These are phyloP conservation scores for Fraxinus excelsior DNA, from an alignment of 257 asterid genomes.

Conservation along the genomic window DNA sequence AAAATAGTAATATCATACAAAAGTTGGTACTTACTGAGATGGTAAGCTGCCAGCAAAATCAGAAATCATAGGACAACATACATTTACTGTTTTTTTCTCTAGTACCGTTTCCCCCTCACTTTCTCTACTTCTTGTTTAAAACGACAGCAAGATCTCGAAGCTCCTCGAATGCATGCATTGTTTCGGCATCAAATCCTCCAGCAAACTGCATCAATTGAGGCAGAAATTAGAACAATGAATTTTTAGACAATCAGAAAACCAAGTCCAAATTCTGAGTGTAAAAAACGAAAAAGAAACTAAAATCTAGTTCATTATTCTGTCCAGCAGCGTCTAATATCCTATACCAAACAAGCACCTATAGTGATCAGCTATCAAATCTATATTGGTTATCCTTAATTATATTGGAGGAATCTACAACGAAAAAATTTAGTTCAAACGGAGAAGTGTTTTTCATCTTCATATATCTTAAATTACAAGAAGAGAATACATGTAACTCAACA, in stretches of 20 bases:
- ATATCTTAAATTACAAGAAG: background rate
- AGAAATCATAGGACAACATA: slow-evolving; percentile 10
- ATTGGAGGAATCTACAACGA: background rate
- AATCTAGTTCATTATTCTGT: background rate
- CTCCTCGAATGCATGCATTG: slow-evolving; percentile 97
- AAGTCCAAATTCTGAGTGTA: background rate
- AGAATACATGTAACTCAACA: slow-evolving; percentile 8
- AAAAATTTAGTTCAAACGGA: too few species aligned
- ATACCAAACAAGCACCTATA: too few species aligned
- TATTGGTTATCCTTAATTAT: background rate
- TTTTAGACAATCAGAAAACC: background rate
- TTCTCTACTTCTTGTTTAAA: slow-evolving; percentile 54
- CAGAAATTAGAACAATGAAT: background rate
- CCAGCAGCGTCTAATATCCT: too few species aligned
- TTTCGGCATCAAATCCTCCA: slow-evolving; percentile 93
- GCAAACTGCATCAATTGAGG: slow-evolving; percentile 66
- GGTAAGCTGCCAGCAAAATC: slow-evolving; percentile 51
- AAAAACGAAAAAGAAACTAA: background rate
- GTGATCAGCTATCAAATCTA: background rate
- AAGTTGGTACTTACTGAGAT: slow-evolving; percentile 59
- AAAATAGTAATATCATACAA: background rate
- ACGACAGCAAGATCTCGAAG: slow-evolving; percentile 79
- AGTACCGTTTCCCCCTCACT: background rate
- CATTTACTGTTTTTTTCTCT: background rate
- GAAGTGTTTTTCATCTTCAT: background rate